Evolutionary conservation across 1,284 basidiomycete genomes (phyloP).

Genomic region (Rhodotorula sp.): DNA sequence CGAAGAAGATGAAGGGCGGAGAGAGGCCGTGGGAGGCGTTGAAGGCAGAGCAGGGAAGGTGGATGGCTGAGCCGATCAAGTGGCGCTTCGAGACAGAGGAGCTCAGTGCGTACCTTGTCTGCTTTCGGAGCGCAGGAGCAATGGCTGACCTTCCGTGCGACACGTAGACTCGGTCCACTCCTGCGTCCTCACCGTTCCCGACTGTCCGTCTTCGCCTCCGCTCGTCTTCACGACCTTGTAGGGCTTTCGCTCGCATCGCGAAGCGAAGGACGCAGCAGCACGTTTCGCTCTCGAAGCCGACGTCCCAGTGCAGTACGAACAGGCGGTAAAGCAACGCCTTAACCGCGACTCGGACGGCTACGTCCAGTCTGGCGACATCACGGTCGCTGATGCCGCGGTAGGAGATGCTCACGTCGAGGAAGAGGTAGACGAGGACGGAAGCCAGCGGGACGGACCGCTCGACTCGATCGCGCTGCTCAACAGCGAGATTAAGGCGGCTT

Average conservation of each 20-base stretch:
- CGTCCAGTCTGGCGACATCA: conserved; percentile 1
- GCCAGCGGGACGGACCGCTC: background rate
- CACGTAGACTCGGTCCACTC: conserved; percentile 10
- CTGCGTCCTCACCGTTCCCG: conserved; percentile 8
- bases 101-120: conserved; percentile 5
- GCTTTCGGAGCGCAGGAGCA: background rate
- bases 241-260: conserved; percentile 1
- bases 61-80: background rate
- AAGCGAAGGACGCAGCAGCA: conserved; percentile 15
- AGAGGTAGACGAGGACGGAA: background rate
- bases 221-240: background rate
- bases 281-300: conserved; percentile 19
- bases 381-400: background rate
- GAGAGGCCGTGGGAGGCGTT: conserved; percentile 19
- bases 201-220: background rate
- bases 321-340: conserved; percentile 6
- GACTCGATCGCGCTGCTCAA: conserved; percentile 5
- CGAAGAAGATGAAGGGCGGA: background rate
- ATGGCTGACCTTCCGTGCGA: accelerated
- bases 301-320: background rate
- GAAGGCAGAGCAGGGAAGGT: conserved; percentile 1
- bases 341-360: conserved; percentile 8
- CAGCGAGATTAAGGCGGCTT: background rate
- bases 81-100: conserved; percentile 9
- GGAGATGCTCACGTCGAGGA: background rate